phyloP scores from a whole-genome alignment of 2,329 filamentous ascomycete species.

The Coniochaeta sp. region DNA sequence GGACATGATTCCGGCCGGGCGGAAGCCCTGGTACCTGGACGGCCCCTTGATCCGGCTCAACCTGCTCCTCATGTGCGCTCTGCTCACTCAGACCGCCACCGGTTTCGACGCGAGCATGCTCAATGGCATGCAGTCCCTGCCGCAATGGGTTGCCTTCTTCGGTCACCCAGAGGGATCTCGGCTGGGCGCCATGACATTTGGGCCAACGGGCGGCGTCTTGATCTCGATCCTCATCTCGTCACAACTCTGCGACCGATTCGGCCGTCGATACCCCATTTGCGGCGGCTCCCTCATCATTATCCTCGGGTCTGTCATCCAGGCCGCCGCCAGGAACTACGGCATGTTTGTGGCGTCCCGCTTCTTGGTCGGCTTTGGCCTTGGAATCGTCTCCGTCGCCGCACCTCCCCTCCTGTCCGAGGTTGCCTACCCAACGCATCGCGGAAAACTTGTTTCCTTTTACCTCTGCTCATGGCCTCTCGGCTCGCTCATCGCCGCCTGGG shows the following conservation, averaged over 20 bases:
- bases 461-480: conserved; percentile 5
- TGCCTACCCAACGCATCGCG: conserved; percentile 9
- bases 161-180: conserved; percentile 19
- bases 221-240: conserved; percentile 11
- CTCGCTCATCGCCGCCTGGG: conserved; percentile 7
- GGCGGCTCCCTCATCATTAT: conserved; percentile 21
- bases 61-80: conserved; percentile 20
- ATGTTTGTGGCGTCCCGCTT: conserved; percentile 13
- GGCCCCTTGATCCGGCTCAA: conserved; percentile 21
- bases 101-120: conserved; percentile 22
- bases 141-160: conserved; percentile 22
- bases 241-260: conserved; percentile 19
- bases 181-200: conserved; percentile 23
- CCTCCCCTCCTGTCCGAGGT: conserved; percentile 10
- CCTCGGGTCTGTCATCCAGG: conserved; percentile 20
- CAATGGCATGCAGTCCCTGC: conserved; percentile 25
- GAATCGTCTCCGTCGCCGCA: conserved; percentile 9
- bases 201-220: conserved; percentile 10
- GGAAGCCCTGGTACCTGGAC: conserved; percentile 15
- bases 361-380: conserved; percentile 13
- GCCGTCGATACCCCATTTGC: conserved; percentile 19
- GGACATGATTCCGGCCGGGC: conserved; percentile 10
- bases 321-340: conserved; percentile 12
- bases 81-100: conserved; percentile 22
- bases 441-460: conserved; percentile 7